phyloP scores from a whole-genome alignment of 192 early-diverging fungal genomes.

The Cladochytrium replicatum region DNA sequence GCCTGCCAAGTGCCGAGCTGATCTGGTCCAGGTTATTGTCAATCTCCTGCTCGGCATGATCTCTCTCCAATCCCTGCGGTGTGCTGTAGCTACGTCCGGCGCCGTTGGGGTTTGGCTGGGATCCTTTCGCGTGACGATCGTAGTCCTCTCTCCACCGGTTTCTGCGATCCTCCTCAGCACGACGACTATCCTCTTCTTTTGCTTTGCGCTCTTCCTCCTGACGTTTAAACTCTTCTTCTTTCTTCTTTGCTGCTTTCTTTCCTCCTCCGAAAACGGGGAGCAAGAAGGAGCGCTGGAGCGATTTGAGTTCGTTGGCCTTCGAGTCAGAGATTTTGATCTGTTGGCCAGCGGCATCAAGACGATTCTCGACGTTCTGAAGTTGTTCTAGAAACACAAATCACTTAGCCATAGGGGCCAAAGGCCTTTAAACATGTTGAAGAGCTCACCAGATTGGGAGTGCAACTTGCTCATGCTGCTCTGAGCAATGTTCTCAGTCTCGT shows the following conservation, averaged over 20 bases:
- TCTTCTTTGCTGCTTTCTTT: conserved; percentile 25
- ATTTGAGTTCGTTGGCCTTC: conserved; percentile 37
- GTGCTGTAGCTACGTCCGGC: conserved; percentile 27
- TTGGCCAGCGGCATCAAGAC: conserved; percentile 27
- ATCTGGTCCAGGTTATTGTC: conserved; percentile 44
- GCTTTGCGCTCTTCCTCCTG: conserved; percentile 12
- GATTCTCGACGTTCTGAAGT: conserved; percentile 25
- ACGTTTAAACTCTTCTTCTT: conserved; percentile 18
- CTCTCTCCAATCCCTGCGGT: conserved; percentile 34
- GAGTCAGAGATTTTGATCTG: conserved; percentile 33
- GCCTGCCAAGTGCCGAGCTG: conserved; percentile 19
- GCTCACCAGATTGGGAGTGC: conserved; percentile 31
- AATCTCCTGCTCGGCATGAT: conserved; percentile 41
- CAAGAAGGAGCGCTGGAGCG: conserved; percentile 41
- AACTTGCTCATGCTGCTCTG: conserved; percentile 20
- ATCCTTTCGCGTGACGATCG: background rate
- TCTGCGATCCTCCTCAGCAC: too few relatives aligned
- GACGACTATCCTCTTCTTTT: background rate
- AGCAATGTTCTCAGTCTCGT: conserved; percentile 27
- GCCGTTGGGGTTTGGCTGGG: conserved; percentile 7
- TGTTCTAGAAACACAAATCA: conserved; percentile 23
- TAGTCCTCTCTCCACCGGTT: conserved; percentile 1
- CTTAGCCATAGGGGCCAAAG: background rate
- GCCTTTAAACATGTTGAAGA: background rate
- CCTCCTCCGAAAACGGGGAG: conserved; percentile 39